Percentiles rank a stretch among this genome's conserved stretches.
These are phyloP conservation scores for Phylloporus rhodoxanthus DNA, from an alignment of 768 basidiomycete genomes.

Conservation along the genomic window DNA sequence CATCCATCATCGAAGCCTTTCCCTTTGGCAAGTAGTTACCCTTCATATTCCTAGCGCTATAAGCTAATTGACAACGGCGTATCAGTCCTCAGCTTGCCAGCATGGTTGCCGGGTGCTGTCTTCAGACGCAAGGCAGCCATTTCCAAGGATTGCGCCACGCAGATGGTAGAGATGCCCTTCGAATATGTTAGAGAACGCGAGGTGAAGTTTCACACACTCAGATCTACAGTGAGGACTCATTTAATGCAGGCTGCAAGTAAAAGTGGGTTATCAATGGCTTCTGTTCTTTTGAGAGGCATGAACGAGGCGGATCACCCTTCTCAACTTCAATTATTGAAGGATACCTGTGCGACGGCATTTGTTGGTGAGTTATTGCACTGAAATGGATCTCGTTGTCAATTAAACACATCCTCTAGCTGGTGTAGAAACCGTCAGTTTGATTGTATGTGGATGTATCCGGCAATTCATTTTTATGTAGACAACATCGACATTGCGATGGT, in stretches of 20 bases:
- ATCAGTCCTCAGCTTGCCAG: slow-evolving; percentile 19
- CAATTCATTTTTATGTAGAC: slow-evolving; percentile 3
- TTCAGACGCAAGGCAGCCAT: slow-evolving; percentile 24
- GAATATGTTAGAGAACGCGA: slow-evolving; percentile 12
- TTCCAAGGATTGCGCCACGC: slow-evolving; percentile 6
- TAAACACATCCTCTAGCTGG: slow-evolving; percentile 10
- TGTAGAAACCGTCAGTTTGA: slow-evolving; percentile 14
- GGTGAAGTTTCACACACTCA: background rate
- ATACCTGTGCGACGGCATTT: background rate
- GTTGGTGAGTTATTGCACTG: background rate
- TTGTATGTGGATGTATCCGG: background rate
- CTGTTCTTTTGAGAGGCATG: slow-evolving; percentile 7
- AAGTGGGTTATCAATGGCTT: slow-evolving; percentile 7
- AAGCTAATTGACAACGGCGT: background rate
- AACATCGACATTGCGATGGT: slow-evolving; percentile 8
- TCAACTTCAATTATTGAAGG: background rate
- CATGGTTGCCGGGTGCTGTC: slow-evolving; percentile 20
- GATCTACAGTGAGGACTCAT: background rate
- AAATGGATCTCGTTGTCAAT: background rate
- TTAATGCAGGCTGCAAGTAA: slow-evolving; percentile 7
- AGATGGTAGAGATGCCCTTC: slow-evolving; percentile 14
- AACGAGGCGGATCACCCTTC: background rate
- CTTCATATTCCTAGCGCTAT: too few relatives aligned
- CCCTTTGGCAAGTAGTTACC: slow-evolving; percentile 14
- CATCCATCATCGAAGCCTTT: slow-evolving; percentile 17